Evolutionary conservation across 306 rosid genomes (phyloP).

Genomic region (Nissolia schottii): DNA sequence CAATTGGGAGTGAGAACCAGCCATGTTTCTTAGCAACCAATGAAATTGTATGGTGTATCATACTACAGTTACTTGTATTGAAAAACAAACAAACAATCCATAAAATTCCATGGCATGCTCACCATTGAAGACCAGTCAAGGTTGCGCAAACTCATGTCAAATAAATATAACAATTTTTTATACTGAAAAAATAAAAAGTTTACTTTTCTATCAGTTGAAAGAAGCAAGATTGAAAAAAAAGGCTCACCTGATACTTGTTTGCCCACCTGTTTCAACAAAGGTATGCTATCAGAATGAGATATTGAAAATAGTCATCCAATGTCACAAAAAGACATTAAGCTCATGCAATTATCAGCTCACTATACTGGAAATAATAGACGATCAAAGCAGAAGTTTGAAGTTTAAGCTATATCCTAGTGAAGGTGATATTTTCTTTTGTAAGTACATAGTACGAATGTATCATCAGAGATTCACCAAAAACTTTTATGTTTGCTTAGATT

Average conservation of each 20-base stretch:
- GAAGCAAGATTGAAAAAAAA: no score
- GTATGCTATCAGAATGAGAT: no score
- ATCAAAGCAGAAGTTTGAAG: no score
- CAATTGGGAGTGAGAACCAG: background rate
- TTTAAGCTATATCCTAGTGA: background rate
- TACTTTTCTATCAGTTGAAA: no score
- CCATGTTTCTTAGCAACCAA: background rate
- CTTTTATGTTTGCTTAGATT: background rate
- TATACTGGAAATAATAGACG: background rate
- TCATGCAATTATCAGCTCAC: no score
- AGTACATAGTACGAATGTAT: background rate
- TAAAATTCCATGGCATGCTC: background rate
- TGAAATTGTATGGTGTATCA: background rate
- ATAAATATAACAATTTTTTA: no score
- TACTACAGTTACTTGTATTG: background rate
- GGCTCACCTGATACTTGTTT: no score
- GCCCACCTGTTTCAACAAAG: no score
- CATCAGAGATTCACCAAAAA: background rate
- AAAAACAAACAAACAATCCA: slow-evolving; percentile 22
- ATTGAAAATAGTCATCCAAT: no score
- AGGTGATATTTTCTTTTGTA: background rate
- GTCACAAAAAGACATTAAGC: no score
- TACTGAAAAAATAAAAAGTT: background rate
- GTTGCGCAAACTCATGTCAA: background rate
- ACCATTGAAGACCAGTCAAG: background rate